Evolutionary conservation across 2,329 filamentous ascomycete species (phyloP).

Genomic region (Lachnellula arida): DNA sequence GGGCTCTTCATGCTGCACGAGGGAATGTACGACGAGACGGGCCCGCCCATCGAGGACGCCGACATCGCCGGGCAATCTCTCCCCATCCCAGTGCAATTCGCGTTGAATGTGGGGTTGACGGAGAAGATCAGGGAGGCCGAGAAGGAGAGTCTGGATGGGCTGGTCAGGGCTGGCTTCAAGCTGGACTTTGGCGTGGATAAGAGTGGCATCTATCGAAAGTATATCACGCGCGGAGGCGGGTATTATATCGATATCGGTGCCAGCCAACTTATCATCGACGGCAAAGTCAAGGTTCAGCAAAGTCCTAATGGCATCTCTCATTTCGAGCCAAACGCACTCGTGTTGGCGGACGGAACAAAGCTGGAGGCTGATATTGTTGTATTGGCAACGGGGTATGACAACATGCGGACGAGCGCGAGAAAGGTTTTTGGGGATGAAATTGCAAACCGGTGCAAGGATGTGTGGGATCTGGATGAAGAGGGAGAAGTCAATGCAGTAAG

Average conservation of each 20-base stretch:
- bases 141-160: slow-evolving; percentile 39
- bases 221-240: slow-evolving; percentile 53
- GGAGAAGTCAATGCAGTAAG: slow-evolving; percentile 35
- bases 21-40: slow-evolving; percentile 35
- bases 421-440: slow-evolving; percentile 46
- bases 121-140: slow-evolving; percentile 35
- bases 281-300: slow-evolving; percentile 47
- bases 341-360: slow-evolving; percentile 40
- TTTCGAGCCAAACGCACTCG: slow-evolving; percentile 35
- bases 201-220: slow-evolving; percentile 44
- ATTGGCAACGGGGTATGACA: slow-evolving; percentile 44
- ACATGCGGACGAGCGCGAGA: slow-evolving; percentile 44
- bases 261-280: slow-evolving; percentile 45
- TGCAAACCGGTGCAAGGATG: slow-evolving; percentile 42
- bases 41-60: slow-evolving; percentile 59
- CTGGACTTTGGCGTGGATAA: slow-evolving; percentile 37
- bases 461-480: slow-evolving; percentile 44
- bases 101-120: slow-evolving; percentile 46
- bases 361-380: slow-evolving; percentile 49
- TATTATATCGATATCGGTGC: slow-evolving; percentile 55
- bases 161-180: slow-evolving; percentile 53
- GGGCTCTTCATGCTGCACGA: slow-evolving; percentile 10
- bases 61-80: slow-evolving; percentile 56
- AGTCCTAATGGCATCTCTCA: slow-evolving; percentile 41
- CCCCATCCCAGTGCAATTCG: slow-evolving; percentile 57